phyloP scores from a whole-genome alignment of 75 land plant species.

The Cryptomeria japonica region DNA sequence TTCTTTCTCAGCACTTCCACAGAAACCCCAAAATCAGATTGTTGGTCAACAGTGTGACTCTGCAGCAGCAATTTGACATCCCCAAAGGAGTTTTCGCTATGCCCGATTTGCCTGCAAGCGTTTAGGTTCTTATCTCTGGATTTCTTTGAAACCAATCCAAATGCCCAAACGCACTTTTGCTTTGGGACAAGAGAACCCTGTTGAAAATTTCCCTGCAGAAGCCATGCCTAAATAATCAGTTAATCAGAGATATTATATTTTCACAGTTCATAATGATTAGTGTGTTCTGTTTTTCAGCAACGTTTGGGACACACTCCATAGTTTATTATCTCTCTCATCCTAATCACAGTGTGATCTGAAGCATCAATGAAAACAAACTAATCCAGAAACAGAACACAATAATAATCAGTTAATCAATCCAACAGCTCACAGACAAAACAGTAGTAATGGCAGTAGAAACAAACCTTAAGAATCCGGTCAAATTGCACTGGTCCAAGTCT shows the following conservation, averaged over 20 bases:
- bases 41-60: slow-evolving; percentile 12
- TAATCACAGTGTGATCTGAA: too few relatives aligned
- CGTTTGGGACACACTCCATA: too few relatives aligned
- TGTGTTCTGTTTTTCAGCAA: too few relatives aligned
- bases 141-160: not conserved
- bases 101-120: not conserved
- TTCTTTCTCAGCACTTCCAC: slow-evolving; percentile 30
- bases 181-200: not conserved
- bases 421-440: not conserved
- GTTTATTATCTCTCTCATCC: too few relatives aligned
- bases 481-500: not conserved
- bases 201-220: not conserved
- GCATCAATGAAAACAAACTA: too few relatives aligned
- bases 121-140: not conserved
- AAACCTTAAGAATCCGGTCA: not conserved
- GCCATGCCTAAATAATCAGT: not conserved
- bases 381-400: too few relatives aligned
- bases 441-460: not conserved
- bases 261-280: too few relatives aligned
- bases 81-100: not conserved
- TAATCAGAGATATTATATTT: too few relatives aligned
- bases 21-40: slow-evolving; percentile 14
- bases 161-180: not conserved
- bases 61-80: slow-evolving; percentile 16
- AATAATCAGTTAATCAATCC: not conserved